phyloP scores from a whole-genome alignment of 306 rosid genomes.

The Calophaca sinica region DNA sequence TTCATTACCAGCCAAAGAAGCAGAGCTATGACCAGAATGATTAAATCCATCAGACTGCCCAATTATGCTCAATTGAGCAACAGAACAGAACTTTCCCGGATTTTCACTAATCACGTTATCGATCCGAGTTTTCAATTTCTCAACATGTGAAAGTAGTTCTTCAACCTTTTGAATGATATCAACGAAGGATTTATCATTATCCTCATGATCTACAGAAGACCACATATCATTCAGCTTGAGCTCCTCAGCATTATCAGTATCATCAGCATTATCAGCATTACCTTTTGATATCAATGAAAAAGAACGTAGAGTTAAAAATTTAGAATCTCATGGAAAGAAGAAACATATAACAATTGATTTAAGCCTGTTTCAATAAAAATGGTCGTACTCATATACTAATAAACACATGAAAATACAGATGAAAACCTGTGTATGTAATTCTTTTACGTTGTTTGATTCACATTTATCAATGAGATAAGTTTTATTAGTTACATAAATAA shows the following conservation, averaged over 20 bases:
- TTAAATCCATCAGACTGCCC: constrained; percentile 49
- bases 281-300: constrained; percentile 48
- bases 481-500: constrained; percentile 20
- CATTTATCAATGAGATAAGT: constrained; percentile 17
- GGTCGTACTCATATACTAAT: background rate
- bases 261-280: constrained; percentile 43
- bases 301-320: constrained; percentile 27
- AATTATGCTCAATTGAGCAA: constrained; percentile 48
- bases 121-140: constrained; percentile 64
- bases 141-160: constrained; percentile 59
- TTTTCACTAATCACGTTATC: constrained; percentile 68
- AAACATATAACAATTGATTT: constrained; percentile 36
- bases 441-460: constrained; percentile 21
- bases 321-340: constrained; percentile 37
- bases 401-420: constrained; percentile 15
- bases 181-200: constrained; percentile 58
- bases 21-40: constrained; percentile 50
- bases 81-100: constrained; percentile 60
- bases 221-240: constrained; percentile 50
- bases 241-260: constrained; percentile 52
- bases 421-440: constrained; percentile 12
- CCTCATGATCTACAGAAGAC: constrained; percentile 54
- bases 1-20: constrained; percentile 52
- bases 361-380: constrained; percentile 17
- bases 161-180: constrained; percentile 62